phyloP scores from a whole-genome alignment of 495 filamentous ascomycete species.

The Hypoxylon cercidicola region DNA sequence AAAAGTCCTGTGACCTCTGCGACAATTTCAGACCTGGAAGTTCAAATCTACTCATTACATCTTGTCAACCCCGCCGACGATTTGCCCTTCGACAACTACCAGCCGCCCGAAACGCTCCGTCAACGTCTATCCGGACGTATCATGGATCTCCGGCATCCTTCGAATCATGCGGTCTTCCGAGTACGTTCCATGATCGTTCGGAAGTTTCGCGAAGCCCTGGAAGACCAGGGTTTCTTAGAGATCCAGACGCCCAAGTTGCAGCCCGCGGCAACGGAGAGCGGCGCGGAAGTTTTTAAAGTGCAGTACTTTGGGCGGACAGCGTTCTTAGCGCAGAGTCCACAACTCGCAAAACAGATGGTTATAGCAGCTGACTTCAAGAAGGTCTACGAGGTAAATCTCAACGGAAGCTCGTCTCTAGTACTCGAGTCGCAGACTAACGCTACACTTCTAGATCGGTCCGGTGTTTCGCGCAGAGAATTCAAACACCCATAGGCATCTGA shows the following conservation, averaged over 20 bases:
- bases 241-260: conserved; percentile 84
- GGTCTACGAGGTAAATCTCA: conserved; percentile 68
- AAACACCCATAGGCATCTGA: conserved; percentile 86
- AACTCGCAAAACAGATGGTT: conserved; percentile 85
- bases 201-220: conserved; percentile 75
- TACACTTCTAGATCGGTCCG: conserved; percentile 63
- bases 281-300: conserved; percentile 81
- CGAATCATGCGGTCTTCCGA: conserved; percentile 80
- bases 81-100: conserved; percentile 34
- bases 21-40: conserved; percentile 72
- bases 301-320: conserved; percentile 82
- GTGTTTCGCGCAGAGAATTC: conserved; percentile 90
- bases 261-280: conserved; percentile 80
- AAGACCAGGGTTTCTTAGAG: conserved; percentile 75
- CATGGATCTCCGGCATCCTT: conserved; percentile 74
- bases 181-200: conserved; percentile 72
- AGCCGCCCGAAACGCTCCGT: conserved; percentile 31
- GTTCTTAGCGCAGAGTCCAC: conserved; percentile 82
- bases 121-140: conserved; percentile 59
- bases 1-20: conserved; percentile 75
- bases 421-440: not conserved
- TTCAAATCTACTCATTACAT: conserved; percentile 80
- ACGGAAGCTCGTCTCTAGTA: not conserved
- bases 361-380: conserved; percentile 81
- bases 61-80: conserved; percentile 52